Percentiles rank a stretch among this genome's conserved stretches.
phyloP scores from a whole-genome alignment of 148 eudicot species.

The Fagopyrum esculentum region DNA sequence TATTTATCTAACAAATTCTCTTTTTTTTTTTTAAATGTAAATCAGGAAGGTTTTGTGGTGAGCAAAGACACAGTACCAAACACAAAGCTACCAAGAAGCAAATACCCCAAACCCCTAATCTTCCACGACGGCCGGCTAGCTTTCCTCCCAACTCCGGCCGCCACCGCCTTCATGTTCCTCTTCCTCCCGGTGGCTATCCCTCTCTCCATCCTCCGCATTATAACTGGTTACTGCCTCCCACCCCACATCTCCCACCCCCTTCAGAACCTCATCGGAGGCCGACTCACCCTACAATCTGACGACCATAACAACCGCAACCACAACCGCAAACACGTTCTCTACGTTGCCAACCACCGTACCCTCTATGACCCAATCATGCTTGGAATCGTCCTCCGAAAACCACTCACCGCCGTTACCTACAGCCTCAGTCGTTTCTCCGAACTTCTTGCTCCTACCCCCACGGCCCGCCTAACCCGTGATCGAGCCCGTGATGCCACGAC shows the following conservation, averaged over 20 bases:
- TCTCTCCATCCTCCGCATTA: conserved; percentile 45
- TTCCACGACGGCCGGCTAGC: conserved; percentile 92
- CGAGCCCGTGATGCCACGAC: conserved; percentile 49
- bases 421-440: conserved; percentile 80
- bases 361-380: conserved; percentile 62
- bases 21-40: no score
- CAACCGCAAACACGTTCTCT: conserved; percentile 19
- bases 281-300: conserved; percentile 37
- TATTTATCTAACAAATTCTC: no score
- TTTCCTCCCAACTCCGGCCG: conserved; percentile 70
- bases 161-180: conserved; percentile 61
- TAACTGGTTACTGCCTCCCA: conserved; percentile 48
- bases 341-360: conserved; percentile 73
- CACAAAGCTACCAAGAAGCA: conserved; percentile 50
- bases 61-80: conserved; percentile 15
- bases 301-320: background rate
- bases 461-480: conserved; percentile 62
- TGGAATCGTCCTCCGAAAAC: conserved; percentile 24
- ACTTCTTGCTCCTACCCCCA: conserved; percentile 48
- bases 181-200: conserved; percentile 68
- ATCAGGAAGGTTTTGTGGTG: conserved; percentile 72
- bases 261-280: conserved; percentile 31
- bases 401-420: conserved; percentile 75
- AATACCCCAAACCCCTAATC: conserved; percentile 69
- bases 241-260: conserved; percentile 30